Conservation (phyloP, 2,329 filamentous ascomycete genomes). For the Colletotrichum sp. region DNA sequence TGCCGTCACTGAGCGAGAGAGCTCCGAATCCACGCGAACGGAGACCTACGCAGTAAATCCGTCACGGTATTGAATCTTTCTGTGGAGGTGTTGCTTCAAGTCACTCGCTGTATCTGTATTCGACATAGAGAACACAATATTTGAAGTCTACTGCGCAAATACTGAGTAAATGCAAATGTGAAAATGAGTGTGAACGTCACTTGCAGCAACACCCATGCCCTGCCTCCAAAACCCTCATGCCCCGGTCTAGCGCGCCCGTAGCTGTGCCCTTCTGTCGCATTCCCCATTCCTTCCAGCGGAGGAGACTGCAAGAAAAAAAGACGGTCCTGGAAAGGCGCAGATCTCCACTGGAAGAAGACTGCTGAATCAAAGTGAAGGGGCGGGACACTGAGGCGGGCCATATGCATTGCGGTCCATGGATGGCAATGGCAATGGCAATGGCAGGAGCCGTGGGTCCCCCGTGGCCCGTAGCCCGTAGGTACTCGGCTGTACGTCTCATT, state of each 20-base stretch:
- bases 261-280: slow-evolving; percentile 5
- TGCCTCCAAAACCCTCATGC: background rate
- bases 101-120: background rate
- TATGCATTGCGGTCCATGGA: background rate
- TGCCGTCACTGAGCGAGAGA: slow-evolving; percentile 5
- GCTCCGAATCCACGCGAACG: slow-evolving; percentile 24
- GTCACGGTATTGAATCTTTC: background rate
- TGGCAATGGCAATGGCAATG: background rate
- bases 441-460: background rate
- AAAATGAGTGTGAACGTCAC: background rate
- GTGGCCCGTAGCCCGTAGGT: background rate
- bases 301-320: background rate
- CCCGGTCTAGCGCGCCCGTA: slow-evolving; percentile 9
- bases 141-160: background rate
- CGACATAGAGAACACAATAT: background rate
- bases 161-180: background rate
- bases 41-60: background rate
- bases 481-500: slow-evolving; percentile 11
- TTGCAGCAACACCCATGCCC: background rate
- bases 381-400: background rate
- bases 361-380: background rate
- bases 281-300: slow-evolving; percentile 16
- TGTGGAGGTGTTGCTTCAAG: background rate
- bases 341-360: background rate
- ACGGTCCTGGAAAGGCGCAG: background rate